These are phyloP conservation scores for Lanmaoa rubissima DNA, from an alignment of 768 basidiomycete species.

Conservation along the genomic window DNA sequence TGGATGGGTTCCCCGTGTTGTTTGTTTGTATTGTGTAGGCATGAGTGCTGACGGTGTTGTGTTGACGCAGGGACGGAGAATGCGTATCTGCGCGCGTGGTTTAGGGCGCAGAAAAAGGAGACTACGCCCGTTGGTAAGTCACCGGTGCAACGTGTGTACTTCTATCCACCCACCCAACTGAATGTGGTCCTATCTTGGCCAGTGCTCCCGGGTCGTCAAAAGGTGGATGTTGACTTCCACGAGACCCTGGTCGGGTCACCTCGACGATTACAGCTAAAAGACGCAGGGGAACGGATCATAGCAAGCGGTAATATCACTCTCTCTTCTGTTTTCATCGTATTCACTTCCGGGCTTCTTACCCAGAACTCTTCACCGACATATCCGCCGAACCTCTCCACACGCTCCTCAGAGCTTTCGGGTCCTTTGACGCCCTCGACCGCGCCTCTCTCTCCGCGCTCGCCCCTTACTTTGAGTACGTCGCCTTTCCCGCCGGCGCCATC, in stretches of 20 bases:
- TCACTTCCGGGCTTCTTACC: not conserved
- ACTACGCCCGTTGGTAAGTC: constrained; percentile 43
- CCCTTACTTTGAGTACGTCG: constrained; percentile 67
- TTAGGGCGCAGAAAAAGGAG: constrained; percentile 62
- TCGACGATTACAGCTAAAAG: constrained; percentile 60
- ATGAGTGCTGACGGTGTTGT: constrained; percentile 1
- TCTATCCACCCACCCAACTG: not conserved
- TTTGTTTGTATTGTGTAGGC: not conserved
- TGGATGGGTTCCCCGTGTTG: not conserved
- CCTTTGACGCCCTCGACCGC: constrained; percentile 58
- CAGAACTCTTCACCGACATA: constrained; percentile 33
- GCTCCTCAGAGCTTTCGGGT: constrained; percentile 75
- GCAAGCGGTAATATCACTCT: constrained; percentile 47
- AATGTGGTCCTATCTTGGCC: not conserved
- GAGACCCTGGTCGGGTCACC: constrained; percentile 57
- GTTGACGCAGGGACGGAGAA: constrained; percentile 80
- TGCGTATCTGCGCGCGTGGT: constrained; percentile 82
- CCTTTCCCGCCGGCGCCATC: constrained; percentile 53
- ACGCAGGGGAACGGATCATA: constrained; percentile 71
- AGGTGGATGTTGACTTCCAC: constrained; percentile 45
- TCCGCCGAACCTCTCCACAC: constrained; percentile 67
- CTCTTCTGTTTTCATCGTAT: not conserved
- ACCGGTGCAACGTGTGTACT: not conserved
- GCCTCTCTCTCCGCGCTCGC: constrained; percentile 61
- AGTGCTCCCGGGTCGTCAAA: constrained; percentile 62